Conservation (phyloP, 805 yeast species). For the Kluyveromyces dobzhanskii region DNA sequence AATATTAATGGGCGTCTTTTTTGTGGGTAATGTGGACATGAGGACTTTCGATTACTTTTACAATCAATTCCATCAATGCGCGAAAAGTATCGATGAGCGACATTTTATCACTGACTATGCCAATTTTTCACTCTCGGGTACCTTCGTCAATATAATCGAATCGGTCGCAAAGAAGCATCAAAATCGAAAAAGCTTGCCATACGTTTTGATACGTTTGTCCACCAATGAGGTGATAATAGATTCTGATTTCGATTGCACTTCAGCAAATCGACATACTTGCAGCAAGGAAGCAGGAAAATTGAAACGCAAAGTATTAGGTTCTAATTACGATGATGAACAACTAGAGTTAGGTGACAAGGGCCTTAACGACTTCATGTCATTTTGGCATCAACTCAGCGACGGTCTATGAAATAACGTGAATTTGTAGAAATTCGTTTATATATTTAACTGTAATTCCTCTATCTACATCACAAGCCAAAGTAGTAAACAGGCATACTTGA, state of each 20-base stretch:
- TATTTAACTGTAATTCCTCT: no score
- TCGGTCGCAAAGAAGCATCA: not conserved
- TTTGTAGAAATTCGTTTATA: not conserved
- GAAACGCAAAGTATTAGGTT: conserved; percentile 1
- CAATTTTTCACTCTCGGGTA: not conserved
- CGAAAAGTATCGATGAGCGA: not conserved
- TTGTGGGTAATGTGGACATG: conserved; percentile 39
- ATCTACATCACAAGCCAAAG: no score
- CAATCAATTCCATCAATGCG: conserved; percentile 16
- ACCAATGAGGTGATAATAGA: conserved; percentile 3
- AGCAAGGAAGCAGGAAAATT: conserved; percentile 1
- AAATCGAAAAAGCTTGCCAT: not conserved
- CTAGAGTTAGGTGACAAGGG: not conserved
- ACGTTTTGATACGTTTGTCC: not conserved
- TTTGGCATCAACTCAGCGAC: conserved; percentile 1
- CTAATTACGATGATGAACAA: not conserved
- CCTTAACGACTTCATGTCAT: not conserved
- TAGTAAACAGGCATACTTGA: no score
- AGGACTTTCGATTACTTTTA: conserved; percentile 37
- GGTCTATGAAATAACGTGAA: not conserved
- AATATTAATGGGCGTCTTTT: conserved; percentile 35
- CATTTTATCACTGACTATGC: conserved; percentile 1
- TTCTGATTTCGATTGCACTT: not conserved
- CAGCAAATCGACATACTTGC: not conserved
- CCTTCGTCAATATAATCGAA: conserved; percentile 2